Evolutionary conservation across 73 alveolate species (phyloP).

Genomic region (Paramecium biaurelia): DNA sequence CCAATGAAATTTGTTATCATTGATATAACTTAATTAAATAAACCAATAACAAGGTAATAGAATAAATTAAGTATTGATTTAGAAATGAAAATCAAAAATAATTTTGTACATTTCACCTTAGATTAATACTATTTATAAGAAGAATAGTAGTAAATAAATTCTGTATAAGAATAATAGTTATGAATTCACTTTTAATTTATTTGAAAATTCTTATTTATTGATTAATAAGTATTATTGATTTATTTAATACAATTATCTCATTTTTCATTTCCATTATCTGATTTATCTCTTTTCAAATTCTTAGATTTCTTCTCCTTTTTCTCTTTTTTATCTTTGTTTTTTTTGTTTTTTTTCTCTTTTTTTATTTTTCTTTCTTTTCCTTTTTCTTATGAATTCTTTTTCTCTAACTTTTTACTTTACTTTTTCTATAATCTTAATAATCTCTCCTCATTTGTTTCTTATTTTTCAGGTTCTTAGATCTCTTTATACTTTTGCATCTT

Average conservation of each 20-base stretch:
- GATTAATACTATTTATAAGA: neutral
- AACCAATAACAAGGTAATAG: neutral
- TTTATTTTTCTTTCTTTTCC: neutral
- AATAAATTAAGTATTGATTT: neutral
- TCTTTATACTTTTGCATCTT: neutral
- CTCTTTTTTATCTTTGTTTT: neutral
- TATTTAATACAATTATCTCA: neutral
- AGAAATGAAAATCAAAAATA: neutral
- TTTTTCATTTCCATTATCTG: neutral
- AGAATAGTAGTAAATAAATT: slow-evolving; percentile 14
- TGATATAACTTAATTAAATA: neutral
- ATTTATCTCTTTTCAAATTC: neutral
- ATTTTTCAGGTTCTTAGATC: neutral
- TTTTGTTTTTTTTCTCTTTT: neutral
- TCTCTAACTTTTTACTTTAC: neutral
- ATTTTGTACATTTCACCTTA: neutral
- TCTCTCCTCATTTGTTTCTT: neutral
- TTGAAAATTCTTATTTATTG: neutral
- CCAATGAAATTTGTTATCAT: neutral
- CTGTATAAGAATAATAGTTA: neutral
- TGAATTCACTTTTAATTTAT: neutral
- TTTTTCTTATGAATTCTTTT: neutral
- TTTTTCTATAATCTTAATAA: neutral
- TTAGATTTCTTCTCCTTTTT: neutral
- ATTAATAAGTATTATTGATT: neutral